These are phyloP conservation scores for Penicillium sp. DNA, from an alignment of 2,329 filamentous ascomycete species.

Conservation along the genomic window DNA sequence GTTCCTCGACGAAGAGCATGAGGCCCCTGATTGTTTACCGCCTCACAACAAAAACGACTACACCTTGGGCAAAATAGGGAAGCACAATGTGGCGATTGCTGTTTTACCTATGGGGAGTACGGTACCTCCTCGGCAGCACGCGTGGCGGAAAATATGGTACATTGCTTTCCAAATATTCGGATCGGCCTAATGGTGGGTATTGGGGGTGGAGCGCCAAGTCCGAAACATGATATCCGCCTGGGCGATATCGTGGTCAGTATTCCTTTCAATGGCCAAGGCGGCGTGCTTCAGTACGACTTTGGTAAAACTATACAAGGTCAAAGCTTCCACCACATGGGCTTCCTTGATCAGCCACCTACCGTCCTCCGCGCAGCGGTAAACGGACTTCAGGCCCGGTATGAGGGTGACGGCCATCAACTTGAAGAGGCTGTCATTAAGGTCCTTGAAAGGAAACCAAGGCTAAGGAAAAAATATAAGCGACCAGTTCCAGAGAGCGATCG, in stretches of 20 bases:
- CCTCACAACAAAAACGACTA: neutral
- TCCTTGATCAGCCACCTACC: neutral
- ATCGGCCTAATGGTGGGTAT: neutral
- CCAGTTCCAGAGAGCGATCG: too few species aligned
- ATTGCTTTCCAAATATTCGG: constrained; percentile 20
- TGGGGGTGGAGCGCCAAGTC: neutral
- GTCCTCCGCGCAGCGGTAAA: neutral
- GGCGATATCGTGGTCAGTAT: neutral
- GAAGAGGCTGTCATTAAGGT: neutral
- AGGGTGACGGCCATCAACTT: neutral
- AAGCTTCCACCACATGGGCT: neutral
- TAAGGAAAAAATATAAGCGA: neutral
- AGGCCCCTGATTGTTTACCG: neutral
- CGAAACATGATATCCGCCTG: neutral
- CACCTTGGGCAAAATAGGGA: neutral
- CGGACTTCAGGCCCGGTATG: neutral
- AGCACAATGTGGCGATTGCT: constrained; percentile 30
- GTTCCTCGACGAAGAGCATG: neutral
- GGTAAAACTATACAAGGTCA: neutral
- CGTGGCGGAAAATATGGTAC: constrained; percentile 34
- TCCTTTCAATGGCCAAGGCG: neutral
- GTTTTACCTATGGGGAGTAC: constrained; percentile 30
- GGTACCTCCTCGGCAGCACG: constrained; percentile 33
- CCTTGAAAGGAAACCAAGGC: neutral
- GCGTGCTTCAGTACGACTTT: constrained; percentile 1